Base-by-base conservation (phyloP, 352 stramenopile genomes). In the Globisporangium ultimum region DNA sequence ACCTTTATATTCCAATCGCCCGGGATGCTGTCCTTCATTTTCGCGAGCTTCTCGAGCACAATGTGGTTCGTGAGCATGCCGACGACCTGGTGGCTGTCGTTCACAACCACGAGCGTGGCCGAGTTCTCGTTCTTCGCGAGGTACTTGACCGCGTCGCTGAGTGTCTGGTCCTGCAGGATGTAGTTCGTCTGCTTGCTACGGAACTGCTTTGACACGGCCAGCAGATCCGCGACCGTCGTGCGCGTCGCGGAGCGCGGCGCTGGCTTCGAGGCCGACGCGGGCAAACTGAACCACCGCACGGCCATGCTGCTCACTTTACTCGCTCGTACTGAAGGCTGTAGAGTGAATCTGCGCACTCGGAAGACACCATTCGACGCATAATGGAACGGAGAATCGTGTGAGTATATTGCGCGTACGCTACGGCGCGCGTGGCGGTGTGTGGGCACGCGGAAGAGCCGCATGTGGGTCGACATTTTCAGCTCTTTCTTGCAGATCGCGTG, bases 21-120 rank as follows among this genome's bases (percentile, higher is more conserved):
- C 15, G 48, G 52, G 40, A 67, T 69, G 43, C 67, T 68, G 11
- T 61, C 70, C 7, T 78, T 69, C 69, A 90, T 88, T 51, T 84
- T 84, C 18, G 77, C 70, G 28, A 93, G 80, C 18, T 67, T 61
- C 42, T 80, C 61, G 41, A 93, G 67, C 32, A 87, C 67, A 53
- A 87, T 62, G 62, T 85, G 76, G 62, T 93, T 89, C n/a, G 83
- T 93, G 20, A 93, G 66, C 21, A 93, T 64, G 15, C 83, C 83
- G n/a, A 93, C 80, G 24, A 93, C 79, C 42, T 88, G 78, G 36
- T 89, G 69, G 22, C 80, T 57, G 0, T 67, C 64, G 58, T 90
- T 80, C 8, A 93, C 78, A 40, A 93, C 83, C 50, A 93, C 80
- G 36, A 93, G 74, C 57, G 80, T 85, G 13, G 77, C 76, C 22